phyloP scores from a whole-genome alignment of 495 filamentous ascomycete species.

The Penicillium odoratum region DNA sequence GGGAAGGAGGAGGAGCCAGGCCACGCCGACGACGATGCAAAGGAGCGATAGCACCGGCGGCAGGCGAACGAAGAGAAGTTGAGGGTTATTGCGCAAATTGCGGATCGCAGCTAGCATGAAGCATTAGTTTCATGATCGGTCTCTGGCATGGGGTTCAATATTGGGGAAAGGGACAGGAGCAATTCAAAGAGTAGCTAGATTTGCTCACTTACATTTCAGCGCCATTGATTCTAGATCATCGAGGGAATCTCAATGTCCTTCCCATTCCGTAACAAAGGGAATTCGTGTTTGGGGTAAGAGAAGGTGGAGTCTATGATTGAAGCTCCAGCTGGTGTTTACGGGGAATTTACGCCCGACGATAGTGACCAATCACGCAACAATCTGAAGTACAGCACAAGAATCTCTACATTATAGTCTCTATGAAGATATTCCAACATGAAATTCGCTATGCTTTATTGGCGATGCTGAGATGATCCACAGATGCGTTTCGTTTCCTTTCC shows the following conservation, averaged over 20 bases:
- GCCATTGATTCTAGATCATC: slow-evolving; percentile 37
- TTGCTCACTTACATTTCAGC: slow-evolving; percentile 41
- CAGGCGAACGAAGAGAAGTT: slow-evolving; percentile 41
- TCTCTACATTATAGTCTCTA: neutral
- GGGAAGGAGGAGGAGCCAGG: slow-evolving; percentile 91
- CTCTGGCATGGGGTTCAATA: slow-evolving; percentile 8
- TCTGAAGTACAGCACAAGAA: slow-evolving; percentile 1
- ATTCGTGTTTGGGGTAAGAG: neutral
- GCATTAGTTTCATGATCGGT: slow-evolving; percentile 18
- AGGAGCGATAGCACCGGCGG: slow-evolving; percentile 66
- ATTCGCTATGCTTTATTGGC: slow-evolving; percentile 7
- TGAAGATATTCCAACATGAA: neutral
- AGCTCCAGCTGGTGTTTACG: slow-evolving; percentile 24
- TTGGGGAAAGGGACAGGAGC: slow-evolving; percentile 5
- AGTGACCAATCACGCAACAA: slow-evolving; percentile 25
- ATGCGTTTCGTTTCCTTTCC: neutral
- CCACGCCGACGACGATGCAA: slow-evolving; percentile 85
- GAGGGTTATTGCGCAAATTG: slow-evolving; percentile 46
- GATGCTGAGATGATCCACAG: slow-evolving; percentile 5
- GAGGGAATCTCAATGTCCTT: slow-evolving; percentile 11
- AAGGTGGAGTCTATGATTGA: neutral
- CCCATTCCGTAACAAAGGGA: slow-evolving; percentile 19
- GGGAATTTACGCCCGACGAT: slow-evolving; percentile 26
- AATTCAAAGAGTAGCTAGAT: neutral
- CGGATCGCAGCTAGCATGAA: slow-evolving; percentile 39